These are phyloP conservation scores for Aquilaria sinensis DNA, from an alignment of 345 rosid genomes.

Conservation along the genomic window DNA sequence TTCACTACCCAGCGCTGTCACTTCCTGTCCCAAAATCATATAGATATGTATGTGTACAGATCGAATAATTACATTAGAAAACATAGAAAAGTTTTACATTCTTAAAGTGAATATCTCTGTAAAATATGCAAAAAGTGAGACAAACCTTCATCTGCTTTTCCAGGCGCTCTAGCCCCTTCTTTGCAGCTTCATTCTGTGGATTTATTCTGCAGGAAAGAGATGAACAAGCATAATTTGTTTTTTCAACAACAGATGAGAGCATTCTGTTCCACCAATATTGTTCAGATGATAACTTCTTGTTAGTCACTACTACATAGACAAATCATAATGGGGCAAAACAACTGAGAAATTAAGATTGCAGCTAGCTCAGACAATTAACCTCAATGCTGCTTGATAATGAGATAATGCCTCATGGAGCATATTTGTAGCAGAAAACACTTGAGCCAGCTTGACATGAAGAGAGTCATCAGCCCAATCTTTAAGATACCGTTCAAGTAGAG, in stretches of 20 bases:
- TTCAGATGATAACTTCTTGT: too few species aligned
- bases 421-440: constrained; percentile 85
- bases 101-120: neutral
- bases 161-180: constrained; percentile 90
- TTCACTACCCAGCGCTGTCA: neutral
- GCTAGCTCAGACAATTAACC: constrained; percentile 28
- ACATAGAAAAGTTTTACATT: too few species aligned
- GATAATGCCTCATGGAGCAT: constrained; percentile 81
- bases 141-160: constrained; percentile 98
- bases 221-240: neutral
- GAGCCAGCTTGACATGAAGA: constrained; percentile 95
- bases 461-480: constrained; percentile 99
- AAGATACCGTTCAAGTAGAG: constrained; percentile 89
- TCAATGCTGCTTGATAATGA: constrained; percentile 88
- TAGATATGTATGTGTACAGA: neutral
- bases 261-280: too few species aligned
- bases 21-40: neutral
- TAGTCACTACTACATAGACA: neutral
- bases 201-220: constrained; percentile 58
- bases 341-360: neutral
- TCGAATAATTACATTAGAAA: too few species aligned
- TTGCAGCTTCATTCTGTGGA: constrained; percentile 85
- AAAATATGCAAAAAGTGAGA: neutral
- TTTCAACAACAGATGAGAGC: too few species aligned
- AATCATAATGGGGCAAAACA: neutral